phyloP scores from a whole-genome alignment of 2,329 filamentous ascomycete genomes.

The Trichocomaceae sp. region DNA sequence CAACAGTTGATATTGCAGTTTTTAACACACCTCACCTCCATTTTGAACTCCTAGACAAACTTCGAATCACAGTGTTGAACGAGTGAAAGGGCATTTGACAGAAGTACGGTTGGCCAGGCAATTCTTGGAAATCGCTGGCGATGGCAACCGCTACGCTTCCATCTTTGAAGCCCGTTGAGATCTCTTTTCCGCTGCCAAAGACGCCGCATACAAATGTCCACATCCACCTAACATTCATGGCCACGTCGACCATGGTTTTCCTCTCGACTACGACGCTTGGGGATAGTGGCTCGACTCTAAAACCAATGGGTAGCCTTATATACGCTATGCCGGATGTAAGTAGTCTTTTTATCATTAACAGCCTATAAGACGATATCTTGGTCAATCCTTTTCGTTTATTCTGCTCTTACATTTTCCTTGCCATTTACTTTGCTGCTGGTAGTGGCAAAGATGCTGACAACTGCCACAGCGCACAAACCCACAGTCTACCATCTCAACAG shows the following conservation, averaged over 20 bases:
- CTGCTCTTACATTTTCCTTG: neutral
- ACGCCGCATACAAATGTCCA: conserved; percentile 53
- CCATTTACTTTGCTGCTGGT: neutral
- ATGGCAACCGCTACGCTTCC: conserved; percentile 18
- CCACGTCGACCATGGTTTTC: conserved; percentile 50
- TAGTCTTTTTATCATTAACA: neutral
- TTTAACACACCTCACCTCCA: too few relatives aligned
- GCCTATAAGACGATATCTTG: neutral
- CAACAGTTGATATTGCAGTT: too few relatives aligned
- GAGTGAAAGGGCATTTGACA: neutral
- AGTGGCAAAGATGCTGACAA: neutral
- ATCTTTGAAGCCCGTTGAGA: conserved; percentile 42
- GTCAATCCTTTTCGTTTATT: neutral
- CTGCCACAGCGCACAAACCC: conserved; percentile 32
- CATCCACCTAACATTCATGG: conserved; percentile 51
- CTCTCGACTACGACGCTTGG: conserved; percentile 49
- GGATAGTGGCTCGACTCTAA: conserved; percentile 26
- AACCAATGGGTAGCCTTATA: conserved; percentile 77
- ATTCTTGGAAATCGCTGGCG: neutral
- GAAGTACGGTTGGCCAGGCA: neutral
- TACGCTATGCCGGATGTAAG: conserved; percentile 85
- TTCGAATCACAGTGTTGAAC: neutral
- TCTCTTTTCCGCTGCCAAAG: conserved; percentile 53
- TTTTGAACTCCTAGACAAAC: too few relatives aligned
- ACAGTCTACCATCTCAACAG: conserved; percentile 61